These are phyloP conservation scores for Colletotrichum kahawae DNA, from an alignment of 2,329 filamentous ascomycete genomes.

Conservation along the genomic window DNA sequence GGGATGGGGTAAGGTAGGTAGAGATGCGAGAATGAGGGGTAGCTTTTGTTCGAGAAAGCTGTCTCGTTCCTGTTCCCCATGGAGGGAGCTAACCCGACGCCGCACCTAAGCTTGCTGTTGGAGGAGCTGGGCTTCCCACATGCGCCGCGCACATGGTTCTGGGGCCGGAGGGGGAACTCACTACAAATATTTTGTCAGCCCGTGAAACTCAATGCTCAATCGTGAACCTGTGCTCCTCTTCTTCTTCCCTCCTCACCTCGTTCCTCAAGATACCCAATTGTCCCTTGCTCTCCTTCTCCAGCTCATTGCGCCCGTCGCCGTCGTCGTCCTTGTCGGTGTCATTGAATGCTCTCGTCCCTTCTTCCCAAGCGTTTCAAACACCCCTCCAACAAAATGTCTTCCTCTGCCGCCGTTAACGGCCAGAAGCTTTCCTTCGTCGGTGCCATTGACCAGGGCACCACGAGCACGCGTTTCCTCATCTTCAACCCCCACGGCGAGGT, in stretches of 20 bases:
- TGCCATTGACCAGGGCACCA: constrained; percentile 82
- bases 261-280: constrained; percentile 10
- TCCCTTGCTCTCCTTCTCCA: background rate
- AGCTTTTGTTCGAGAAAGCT: constrained; percentile 19
- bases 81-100: constrained; percentile 20
- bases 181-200: constrained; percentile 23
- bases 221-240: background rate
- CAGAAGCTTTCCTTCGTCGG: constrained; percentile 62
- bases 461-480: constrained; percentile 78
- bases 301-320: background rate
- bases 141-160: background rate
- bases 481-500: constrained; percentile 75
- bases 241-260: background rate
- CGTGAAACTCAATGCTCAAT: constrained; percentile 9
- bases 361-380: constrained; percentile 24
- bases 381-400: constrained; percentile 34
- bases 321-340: background rate
- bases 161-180: background rate
- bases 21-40: constrained; percentile 20
- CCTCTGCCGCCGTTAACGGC: constrained; percentile 35
- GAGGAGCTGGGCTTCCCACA: constrained; percentile 9
- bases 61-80: constrained; percentile 5
- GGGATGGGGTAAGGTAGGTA: constrained; percentile 17
- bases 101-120: background rate
- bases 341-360: constrained; percentile 29